Evolutionary conservation across 495 filamentous ascomycete genomes (phyloP).

Genomic region (Aspergillus incahuasiensis): DNA sequence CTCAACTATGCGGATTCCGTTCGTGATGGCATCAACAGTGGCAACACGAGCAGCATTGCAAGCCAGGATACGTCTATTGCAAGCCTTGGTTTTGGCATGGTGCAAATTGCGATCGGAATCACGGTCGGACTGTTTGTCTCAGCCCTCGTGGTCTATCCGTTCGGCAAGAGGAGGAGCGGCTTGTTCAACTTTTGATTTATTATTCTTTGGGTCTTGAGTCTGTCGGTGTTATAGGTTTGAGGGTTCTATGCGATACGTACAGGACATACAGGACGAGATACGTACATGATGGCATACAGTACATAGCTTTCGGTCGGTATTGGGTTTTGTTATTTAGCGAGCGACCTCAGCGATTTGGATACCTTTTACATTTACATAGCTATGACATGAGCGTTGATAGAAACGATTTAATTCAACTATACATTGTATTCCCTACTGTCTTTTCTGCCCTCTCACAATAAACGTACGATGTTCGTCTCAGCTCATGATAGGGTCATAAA

Average conservation of each 20-base stretch:
- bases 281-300: not conserved
- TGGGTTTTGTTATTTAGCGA: not conserved
- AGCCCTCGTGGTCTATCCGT: slow-evolving; percentile 80
- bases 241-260: not conserved
- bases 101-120: slow-evolving; percentile 90
- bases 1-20: slow-evolving; percentile 74
- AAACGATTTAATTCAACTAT: too few species aligned
- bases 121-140: slow-evolving; percentile 85
- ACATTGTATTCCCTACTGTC: too few species aligned
- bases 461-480: too few species aligned
- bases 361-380: not conserved
- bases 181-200: slow-evolving; percentile 73
- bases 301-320: not conserved
- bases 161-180: slow-evolving; percentile 82
- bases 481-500: too few species aligned
- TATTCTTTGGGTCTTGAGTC: not conserved
- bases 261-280: not conserved
- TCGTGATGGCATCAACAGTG: slow-evolving; percentile 45
- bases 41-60: slow-evolving; percentile 36
- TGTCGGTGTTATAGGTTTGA: not conserved
- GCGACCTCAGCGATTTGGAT: not conserved
- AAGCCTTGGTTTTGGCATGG: slow-evolving; percentile 78
- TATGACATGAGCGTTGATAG: not conserved
- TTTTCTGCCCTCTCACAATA: too few species aligned
- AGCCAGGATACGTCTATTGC: slow-evolving; percentile 52